Evolutionary conservation across 345 rosid species (phyloP).

Genomic region (Gynandropsis gynandra): DNA sequence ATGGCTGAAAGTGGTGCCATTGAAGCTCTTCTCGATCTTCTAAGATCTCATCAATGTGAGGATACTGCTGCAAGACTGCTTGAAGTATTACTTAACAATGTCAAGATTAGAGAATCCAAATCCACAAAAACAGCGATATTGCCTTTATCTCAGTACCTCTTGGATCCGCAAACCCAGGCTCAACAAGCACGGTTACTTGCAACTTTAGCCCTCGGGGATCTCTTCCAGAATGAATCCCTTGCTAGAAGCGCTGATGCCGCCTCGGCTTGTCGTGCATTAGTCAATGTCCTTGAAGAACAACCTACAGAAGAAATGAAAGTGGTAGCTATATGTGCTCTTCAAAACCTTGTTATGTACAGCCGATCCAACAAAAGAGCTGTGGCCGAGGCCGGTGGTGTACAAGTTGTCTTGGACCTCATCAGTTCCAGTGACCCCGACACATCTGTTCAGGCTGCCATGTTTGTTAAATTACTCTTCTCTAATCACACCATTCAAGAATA

Average conservation of each 20-base stretch:
- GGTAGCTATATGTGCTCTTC: slow-evolving; percentile 88
- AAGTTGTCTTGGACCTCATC: slow-evolving; percentile 69
- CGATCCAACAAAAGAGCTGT: slow-evolving; percentile 86
- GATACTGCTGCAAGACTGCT: slow-evolving; percentile 76
- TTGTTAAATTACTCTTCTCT: slow-evolving; percentile 67
- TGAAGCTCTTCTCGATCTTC: slow-evolving; percentile 59
- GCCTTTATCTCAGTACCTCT: slow-evolving; percentile 76
- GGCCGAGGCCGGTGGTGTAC: slow-evolving; percentile 93
- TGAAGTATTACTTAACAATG: slow-evolving; percentile 78
- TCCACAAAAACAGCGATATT: slow-evolving; percentile 71
- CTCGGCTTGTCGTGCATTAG: slow-evolving; percentile 77
- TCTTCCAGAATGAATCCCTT: slow-evolving; percentile 79
- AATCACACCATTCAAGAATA: slow-evolving; percentile 92
- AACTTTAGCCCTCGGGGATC: slow-evolving; percentile 78
- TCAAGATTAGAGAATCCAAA: slow-evolving; percentile 76
- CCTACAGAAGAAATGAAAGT: slow-evolving; percentile 86
- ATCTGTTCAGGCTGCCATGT: slow-evolving; percentile 78
- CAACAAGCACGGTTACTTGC: slow-evolving; percentile 79
- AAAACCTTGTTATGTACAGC: slow-evolving; percentile 86
- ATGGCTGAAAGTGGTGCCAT: slow-evolving; percentile 82
- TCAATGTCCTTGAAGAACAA: slow-evolving; percentile 80
- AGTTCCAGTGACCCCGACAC: slow-evolving; percentile 60
- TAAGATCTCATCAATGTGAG: slow-evolving; percentile 85
- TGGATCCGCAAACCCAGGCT: slow-evolving; percentile 86
- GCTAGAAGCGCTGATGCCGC: slow-evolving; percentile 82